Base-by-base conservation (phyloP, 371 early-diverging fungal species). In the Batkoa obscura region DNA sequence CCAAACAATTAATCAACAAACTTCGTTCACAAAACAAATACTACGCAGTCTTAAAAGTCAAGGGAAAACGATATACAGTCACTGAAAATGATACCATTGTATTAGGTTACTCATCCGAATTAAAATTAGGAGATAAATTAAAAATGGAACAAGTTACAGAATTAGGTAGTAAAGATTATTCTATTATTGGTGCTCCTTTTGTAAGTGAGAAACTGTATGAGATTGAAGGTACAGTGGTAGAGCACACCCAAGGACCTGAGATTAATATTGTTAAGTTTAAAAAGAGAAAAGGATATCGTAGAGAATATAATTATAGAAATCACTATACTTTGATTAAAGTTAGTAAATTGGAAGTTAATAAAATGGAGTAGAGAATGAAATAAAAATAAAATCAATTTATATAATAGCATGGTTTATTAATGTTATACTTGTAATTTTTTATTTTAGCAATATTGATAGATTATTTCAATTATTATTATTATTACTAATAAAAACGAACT, bases 41-140 rank as follows among this genome's bases (percentile, higher is more conserved):
- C 67, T 88, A 81, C 64, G 94, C 94, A 10, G 83, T 90, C 38
- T 84, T 88, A 32, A 88, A 90, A 60, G 79, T 96, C 64, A 82
- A 87, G 47, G 82, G 81, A 54, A 81, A 90, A 35, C 90, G 87
- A 6, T 90, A 80, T 68, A 75, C 88, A 55, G 85, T 94, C 31
- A 80, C 87, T 33, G 69, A 80, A 60, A 81, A 88, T 66, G 97
- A 96, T 66, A 74, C 90, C 47, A 76, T 96, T 43, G 73, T 91
- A 38, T 76, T 88, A 39, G 79, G 85, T 65, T 72, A 86, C 17
- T 79, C 91, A 61, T 70, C 75, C 37, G 83, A 85, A 54, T 78
- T 85, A 23, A 68, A 79, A 43, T 69, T 93, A 0, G 97, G 97
- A 36, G 94, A 93, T 72, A 79, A 86, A 30, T 69, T 96, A 50